Evolutionary conservation across 352 stramenopile genomes (phyloP), one percentile per base, ranked within the genome.

Genomic region (Aphanomyces euteiches): DNA sequence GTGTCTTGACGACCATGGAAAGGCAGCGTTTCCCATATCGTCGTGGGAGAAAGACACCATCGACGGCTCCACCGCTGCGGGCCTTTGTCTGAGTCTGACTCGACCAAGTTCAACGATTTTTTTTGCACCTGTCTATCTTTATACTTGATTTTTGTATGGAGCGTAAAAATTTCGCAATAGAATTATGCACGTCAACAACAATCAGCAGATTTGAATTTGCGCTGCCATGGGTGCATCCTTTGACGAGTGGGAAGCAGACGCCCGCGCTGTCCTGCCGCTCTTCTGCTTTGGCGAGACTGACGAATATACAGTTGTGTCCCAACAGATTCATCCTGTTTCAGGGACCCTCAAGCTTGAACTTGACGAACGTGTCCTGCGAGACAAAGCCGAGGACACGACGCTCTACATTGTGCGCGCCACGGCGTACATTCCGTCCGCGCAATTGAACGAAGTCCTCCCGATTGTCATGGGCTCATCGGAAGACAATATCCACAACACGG

Each of bases 361-460:
- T 66, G 4, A 74, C 75, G 5, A 69, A 74, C 28, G 75, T 69
- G 7, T 70, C 54, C 34, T 64, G 66, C 7, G 45, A 47, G 19
- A 28, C 17, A 54, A 56, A 4, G 64, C 34, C 17, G 39, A 37
- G 5, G 64, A 70, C 19, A 61, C 64, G 48, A 70, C 64, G 74
- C 81, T 90, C 50, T 92, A 90, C 65, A 75, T 90, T 34, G 83
- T 90, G 37, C 90, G 90, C 60, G 82, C 79, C 73, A 76, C 85
- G 13, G 79, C 78, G 41, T 56, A 87, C n/a, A 53, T 92, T 43
- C 54, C 54, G 12, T 78, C 85, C 0, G 85, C 83, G n/a, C 77
- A 81, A 1, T 69, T 89, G 19, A 71, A 79, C n/a, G 85, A 92
- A 66, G 79, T 90, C 17, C 75, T 90, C 19, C 81, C 90, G 54